Evolutionary conservation across 345 rosid genomes (phyloP).

Genomic region (Bretschneidera sinensis): DNA sequence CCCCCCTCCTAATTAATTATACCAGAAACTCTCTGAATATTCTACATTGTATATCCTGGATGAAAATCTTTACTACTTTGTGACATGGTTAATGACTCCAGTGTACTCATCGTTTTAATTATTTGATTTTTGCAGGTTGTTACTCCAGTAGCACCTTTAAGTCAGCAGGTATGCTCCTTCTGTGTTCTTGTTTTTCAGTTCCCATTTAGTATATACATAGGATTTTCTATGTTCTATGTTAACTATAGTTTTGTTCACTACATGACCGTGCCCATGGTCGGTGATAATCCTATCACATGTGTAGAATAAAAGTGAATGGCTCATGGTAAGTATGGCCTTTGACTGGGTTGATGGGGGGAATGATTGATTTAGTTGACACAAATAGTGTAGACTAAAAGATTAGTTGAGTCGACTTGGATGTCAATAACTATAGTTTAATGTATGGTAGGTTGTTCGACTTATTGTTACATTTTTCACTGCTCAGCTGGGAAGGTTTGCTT

Average conservation of each 20-base stretch:
- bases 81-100: neutral
- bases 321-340: neutral
- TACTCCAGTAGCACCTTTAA: constrained; percentile 95
- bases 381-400: no score
- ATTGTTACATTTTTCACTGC: no score
- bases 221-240: no score
- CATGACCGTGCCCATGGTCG: neutral
- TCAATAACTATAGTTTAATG: no score
- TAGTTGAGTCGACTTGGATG: neutral
- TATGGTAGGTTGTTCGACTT: neutral
- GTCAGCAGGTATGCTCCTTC: constrained; percentile 72
- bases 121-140: constrained; percentile 57
- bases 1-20: neutral
- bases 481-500: neutral
- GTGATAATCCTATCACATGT: neutral
- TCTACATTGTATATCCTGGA: neutral
- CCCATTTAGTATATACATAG: neutral
- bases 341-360: no score
- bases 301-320: neutral
- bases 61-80: neutral
- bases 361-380: neutral
- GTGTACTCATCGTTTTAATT: neutral
- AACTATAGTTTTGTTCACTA: neutral
- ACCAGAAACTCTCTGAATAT: neutral
- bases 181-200: neutral